Percentiles rank a stretch among this genome's conserved stretches.
Evolutionary conservation across 441 rosid genomes (phyloP).

Genomic region (Lepidium campestre): DNA sequence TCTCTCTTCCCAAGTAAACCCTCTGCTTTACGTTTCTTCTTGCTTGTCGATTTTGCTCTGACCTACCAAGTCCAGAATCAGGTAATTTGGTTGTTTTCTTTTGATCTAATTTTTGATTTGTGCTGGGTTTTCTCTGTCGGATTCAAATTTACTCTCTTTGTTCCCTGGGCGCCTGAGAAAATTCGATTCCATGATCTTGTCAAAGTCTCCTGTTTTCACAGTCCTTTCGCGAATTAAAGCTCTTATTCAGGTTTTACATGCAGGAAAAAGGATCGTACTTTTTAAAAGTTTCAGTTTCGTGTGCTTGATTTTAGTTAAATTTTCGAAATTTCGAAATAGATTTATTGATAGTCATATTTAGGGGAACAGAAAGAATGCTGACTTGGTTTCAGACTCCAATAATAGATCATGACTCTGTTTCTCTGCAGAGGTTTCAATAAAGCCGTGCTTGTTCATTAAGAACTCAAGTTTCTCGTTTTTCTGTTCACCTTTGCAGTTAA

Average conservation of each 20-base stretch:
- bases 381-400: conserved; percentile 3
- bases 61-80: neutral
- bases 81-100: neutral
- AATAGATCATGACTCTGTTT: conserved; percentile 20
- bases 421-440: neutral
- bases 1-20: conserved; percentile 11
- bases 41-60: conserved; percentile 7
- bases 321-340: neutral
- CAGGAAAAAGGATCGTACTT: conserved; percentile 6
- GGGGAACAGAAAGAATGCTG: neutral
- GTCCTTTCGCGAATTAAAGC: neutral
- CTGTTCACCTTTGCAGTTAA: conserved; percentile 11
- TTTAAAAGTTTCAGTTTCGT: neutral
- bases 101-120: neutral
- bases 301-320: neutral
- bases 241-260: neutral
- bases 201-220: neutral
- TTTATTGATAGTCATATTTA: neutral
- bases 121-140: neutral
- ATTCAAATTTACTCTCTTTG: neutral
- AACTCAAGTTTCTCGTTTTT: neutral
- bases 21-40: conserved; percentile 28
- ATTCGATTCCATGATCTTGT: neutral
- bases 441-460: neutral
- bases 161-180: neutral